These are phyloP conservation scores for Aspergillus aculeatinus DNA, from an alignment of 2,329 filamentous ascomycete genomes.

Conservation along the genomic window DNA sequence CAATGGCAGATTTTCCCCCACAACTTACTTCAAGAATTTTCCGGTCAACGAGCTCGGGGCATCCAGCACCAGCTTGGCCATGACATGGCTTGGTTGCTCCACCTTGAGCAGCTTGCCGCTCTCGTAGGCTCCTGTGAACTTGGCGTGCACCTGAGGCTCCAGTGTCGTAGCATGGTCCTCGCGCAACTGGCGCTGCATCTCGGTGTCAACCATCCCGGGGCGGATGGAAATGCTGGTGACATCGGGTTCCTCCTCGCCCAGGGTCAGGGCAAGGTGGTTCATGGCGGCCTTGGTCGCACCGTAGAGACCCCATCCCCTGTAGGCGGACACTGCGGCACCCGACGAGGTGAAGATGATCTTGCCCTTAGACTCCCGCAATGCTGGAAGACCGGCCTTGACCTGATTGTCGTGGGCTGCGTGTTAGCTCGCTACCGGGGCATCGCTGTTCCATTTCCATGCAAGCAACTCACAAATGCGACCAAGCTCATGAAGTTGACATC, in stretches of 20 bases:
- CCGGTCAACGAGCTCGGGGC: slow-evolving; percentile 70
- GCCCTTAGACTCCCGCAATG: slow-evolving; percentile 35
- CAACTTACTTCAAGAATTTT: slow-evolving; percentile 58
- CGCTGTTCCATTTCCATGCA: background rate
- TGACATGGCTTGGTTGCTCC: slow-evolving; percentile 81
- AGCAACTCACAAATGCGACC: slow-evolving; percentile 66
- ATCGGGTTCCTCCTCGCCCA: slow-evolving; percentile 32
- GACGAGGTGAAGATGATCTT: slow-evolving; percentile 40
- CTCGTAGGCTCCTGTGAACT: slow-evolving; percentile 69
- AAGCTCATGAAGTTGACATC: slow-evolving; percentile 86
- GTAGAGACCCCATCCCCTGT: slow-evolving; percentile 38
- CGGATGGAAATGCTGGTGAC: slow-evolving; percentile 29
- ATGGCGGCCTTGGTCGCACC: slow-evolving; percentile 39
- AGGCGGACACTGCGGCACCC: slow-evolving; percentile 33
- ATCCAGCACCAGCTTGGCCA: slow-evolving; percentile 71
- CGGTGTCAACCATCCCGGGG: slow-evolving; percentile 38
- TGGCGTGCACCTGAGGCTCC: slow-evolving; percentile 57
- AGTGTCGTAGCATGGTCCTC: slow-evolving; percentile 65
- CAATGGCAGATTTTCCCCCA: slow-evolving; percentile 3
- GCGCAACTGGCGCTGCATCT: slow-evolving; percentile 61
- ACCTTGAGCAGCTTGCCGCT: slow-evolving; percentile 73
- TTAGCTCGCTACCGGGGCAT: background rate
- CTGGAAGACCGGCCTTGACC: slow-evolving; percentile 33
- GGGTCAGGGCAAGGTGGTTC: slow-evolving; percentile 31
- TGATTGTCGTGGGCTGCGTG: slow-evolving; percentile 4